Conservation (phyloP, 768 basidiomycete genomes). For the Mycena amicta region DNA sequence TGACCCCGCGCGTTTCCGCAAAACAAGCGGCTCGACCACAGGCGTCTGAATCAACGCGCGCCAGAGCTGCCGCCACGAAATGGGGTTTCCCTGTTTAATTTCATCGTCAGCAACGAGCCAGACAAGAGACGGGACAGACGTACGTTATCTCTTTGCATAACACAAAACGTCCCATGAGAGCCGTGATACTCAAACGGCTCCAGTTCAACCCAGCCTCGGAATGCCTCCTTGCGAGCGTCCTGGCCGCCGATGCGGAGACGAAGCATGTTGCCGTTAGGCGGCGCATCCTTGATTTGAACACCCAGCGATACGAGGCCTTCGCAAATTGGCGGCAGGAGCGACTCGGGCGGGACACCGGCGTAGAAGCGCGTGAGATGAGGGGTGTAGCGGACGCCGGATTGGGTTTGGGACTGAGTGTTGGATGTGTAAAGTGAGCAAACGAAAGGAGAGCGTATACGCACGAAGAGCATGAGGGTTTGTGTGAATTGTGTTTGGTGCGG, state of each 20-base stretch:
- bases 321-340: slow-evolving; percentile 56
- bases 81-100: slow-evolving; percentile 64
- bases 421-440: neutral
- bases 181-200: slow-evolving; percentile 59
- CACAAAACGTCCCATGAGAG: slow-evolving; percentile 60
- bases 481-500: slow-evolving; percentile 73
- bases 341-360: slow-evolving; percentile 53
- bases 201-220: slow-evolving; percentile 76
- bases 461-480: slow-evolving; percentile 79
- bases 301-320: slow-evolving; percentile 51
- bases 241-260: slow-evolving; percentile 67
- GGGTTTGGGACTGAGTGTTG: slow-evolving; percentile 72
- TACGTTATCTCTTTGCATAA: slow-evolving; percentile 73
- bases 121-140: slow-evolving; percentile 24
- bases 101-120: neutral
- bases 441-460: slow-evolving; percentile 39
- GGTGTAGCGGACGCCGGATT: slow-evolving; percentile 69
- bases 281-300: slow-evolving; percentile 52
- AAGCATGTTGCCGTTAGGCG: slow-evolving; percentile 25
- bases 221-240: slow-evolving; percentile 63
- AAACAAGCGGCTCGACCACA: slow-evolving; percentile 60
- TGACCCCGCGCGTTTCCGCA: slow-evolving; percentile 28
- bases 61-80: slow-evolving; percentile 80
- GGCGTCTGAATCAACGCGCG: slow-evolving; percentile 57
- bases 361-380: slow-evolving; percentile 86